Percentiles rank a stretch among this genome's conserved stretches.
Evolutionary conservation across 2,329 filamentous ascomycete genomes (phyloP).

Genomic region (Byssochlamys sp.): DNA sequence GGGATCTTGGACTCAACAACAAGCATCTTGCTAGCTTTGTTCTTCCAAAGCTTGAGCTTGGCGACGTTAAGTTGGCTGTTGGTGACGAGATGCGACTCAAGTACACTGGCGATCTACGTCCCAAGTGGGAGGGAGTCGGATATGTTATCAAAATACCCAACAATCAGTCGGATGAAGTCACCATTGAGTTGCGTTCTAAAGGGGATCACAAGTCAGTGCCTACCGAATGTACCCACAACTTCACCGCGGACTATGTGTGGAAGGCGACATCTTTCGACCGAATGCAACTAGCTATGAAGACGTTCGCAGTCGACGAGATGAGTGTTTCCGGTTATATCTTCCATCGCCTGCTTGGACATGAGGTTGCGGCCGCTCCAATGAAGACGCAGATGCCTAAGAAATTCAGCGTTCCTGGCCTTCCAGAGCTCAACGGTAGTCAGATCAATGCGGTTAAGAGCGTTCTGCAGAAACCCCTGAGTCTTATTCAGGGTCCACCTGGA

Average conservation of each 20-base stretch:
- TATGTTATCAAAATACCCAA: slow-evolving; percentile 99
- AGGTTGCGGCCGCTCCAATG: slow-evolving; percentile 87
- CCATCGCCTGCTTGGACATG: slow-evolving; percentile 88
- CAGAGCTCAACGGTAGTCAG: slow-evolving; percentile 89
- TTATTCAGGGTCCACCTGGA: slow-evolving; percentile 93
- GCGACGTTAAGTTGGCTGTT: slow-evolving; percentile 93
- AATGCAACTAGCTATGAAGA: slow-evolving; percentile 99
- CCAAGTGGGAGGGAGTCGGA: slow-evolving; percentile 91
- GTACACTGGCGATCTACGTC: slow-evolving; percentile 86
- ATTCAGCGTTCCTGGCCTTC: slow-evolving; percentile 86
- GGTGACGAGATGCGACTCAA: slow-evolving; percentile 97
- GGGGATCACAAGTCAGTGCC: slow-evolving; percentile 94
- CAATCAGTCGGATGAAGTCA: slow-evolving; percentile 96
- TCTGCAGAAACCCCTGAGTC: slow-evolving; percentile 79
- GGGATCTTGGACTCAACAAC: slow-evolving; percentile 92
- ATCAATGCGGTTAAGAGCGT: slow-evolving; percentile 94
- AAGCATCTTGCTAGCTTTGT: slow-evolving; percentile 94
- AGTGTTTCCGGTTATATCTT: slow-evolving; percentile 98
- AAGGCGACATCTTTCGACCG: slow-evolving; percentile 98
- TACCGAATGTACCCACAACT: slow-evolving; percentile 92
- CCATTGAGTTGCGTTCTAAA: slow-evolving; percentile 83
- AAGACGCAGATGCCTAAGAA: slow-evolving; percentile 94
- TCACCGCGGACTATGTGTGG: slow-evolving; percentile 98
- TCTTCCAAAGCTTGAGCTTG: slow-evolving; percentile 90
- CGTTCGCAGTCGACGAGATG: slow-evolving; percentile 93